Evolutionary conservation across 306 rosid genomes (phyloP), one percentile per base, ranked within the genome.

Genomic region (Malus asiatica): DNA sequence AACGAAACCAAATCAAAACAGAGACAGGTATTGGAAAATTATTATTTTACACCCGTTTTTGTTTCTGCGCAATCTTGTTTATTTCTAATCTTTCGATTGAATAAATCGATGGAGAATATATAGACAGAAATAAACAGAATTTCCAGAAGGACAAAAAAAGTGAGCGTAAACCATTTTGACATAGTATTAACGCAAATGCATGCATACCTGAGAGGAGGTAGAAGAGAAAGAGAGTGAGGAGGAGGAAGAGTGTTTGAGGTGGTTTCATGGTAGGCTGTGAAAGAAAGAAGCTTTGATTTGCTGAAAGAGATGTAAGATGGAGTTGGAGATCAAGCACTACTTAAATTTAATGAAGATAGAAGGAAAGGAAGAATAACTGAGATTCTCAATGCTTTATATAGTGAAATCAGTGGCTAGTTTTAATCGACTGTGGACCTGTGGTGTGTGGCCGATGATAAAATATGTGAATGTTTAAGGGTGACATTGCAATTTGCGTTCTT

Each of bases 191-290:
- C 35, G 42, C 42, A 64, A 20, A 27, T 12, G 64, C 7, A 60
- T 5, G 1, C 9, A 60, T 18, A 64, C 68, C 68, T 64, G 33
- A 42, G 55, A 70, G 53, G 14, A 70, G 42, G 58, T 53, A 59
- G 53, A 80, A 59, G 63, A 75, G 80, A 42, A 62, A 63, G 74
- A 81, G 70, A 32, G 45, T 44, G 33, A 70, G 80, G 58, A 76
- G 46, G 19, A 68, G 46, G 23, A 68, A 40, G 80, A 71, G 58
- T 67, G 40, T 71, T 58, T n/a, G 77, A 70, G 74, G 27, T 45
- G 62, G 4, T 46, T 70, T 68, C 84, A 80, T 80, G 72, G 18
- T 5, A 22, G 65, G 11, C 25, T 0, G 19, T 1, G 48, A 10
- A 20, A 66, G 6, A 66, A 16, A 20, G 15, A 66, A 46, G 22